Evolutionary conservation across 169 alveolate genomes (phyloP).

Genomic region (Cryptosporidium tyzzeri): DNA sequence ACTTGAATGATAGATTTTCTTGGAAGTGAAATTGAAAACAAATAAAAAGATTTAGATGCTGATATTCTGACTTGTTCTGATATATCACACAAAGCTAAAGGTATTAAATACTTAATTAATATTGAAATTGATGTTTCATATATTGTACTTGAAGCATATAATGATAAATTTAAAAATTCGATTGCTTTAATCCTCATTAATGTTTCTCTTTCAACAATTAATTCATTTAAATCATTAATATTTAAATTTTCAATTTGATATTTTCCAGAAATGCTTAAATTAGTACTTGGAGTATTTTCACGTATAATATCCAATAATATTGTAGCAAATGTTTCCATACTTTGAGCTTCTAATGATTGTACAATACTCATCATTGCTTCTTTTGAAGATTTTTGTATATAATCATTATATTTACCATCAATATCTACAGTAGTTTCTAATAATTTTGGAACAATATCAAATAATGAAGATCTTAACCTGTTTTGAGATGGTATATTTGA

Average conservation of each 20-base stretch:
- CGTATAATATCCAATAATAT: slow-evolving; percentile 27
- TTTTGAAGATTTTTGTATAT: not conserved
- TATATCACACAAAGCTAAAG: slow-evolving; percentile 53
- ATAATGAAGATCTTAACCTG: slow-evolving; percentile 31
- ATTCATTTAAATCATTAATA: not conserved
- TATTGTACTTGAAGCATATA: slow-evolving; percentile 17
- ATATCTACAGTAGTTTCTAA: not conserved
- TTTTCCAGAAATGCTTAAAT: slow-evolving; percentile 34
- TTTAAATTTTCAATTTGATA: not conserved
- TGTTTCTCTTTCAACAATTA: not conserved
- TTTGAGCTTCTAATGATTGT: slow-evolving; percentile 40
- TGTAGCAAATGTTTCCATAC: slow-evolving; percentile 47
- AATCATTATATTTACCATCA: not conserved
- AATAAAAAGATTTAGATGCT: slow-evolving; percentile 29
- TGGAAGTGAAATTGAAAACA: not conserved
- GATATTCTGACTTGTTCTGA: slow-evolving; percentile 50
- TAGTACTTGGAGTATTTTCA: slow-evolving; percentile 39
- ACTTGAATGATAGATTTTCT: slow-evolving; percentile 10
- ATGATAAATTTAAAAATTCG: slow-evolving; percentile 16
- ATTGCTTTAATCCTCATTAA: not conserved
- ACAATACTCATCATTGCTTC: slow-evolving; percentile 44
- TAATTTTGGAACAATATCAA: slow-evolving; percentile 36
- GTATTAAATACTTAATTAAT: slow-evolving; percentile 33
- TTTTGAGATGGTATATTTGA: slow-evolving; percentile 54
- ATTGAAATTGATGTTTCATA: slow-evolving; percentile 32